Evolutionary conservation across 192 early-diverging fungal species (phyloP), one percentile per base, ranked within the genome.

Genomic region (Linnemannia schmuckeri): DNA sequence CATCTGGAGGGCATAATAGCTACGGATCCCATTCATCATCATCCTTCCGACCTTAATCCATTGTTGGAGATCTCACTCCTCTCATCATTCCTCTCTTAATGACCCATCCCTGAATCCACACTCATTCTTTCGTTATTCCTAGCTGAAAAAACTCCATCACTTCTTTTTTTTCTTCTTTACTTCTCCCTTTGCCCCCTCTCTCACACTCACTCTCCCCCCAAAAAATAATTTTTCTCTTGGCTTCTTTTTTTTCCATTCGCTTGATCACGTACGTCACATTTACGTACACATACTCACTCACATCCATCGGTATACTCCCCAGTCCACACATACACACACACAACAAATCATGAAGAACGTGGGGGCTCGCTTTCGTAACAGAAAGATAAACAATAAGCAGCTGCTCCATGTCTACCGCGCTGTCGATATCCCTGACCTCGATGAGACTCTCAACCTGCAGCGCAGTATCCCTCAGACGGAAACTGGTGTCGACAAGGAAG

Each of bases 401-500:
- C 87, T 93, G 41, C 90, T 99, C 76, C 93, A 92, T 66, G 96
- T 99, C 70, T 94, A 93, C 87, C 94, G 94, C 49, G 95, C 92
- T 77, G 84, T 93, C 49, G 96, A 99, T 80, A 93, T 97, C 33
- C 93, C 93, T 41, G 97, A 98, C 89, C 90, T 98, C 44, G 96
- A 96, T 74, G 91, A 94, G 40, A 84, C 91, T n/a, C 91, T 93
- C 70, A 92, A 94, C 72, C 70, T 89, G 9, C 95, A 92, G 57
- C 87, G 94, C 27, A 87, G 92, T 41, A 90, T 94, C 17, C 90
- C 93, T 37, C 88, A 92, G 77, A 93, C 96, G 61, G 96, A 96
- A 72, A 99, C 97, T 17, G 98, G 98, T 79, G 98, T 99, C 8
- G 97, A 99, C 82, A 98, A 99, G 88, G 98, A 98, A 81, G 98